Evolutionary conservation across 306 rosid species (phyloP).

Genomic region (Styphnolobium japonicum): DNA sequence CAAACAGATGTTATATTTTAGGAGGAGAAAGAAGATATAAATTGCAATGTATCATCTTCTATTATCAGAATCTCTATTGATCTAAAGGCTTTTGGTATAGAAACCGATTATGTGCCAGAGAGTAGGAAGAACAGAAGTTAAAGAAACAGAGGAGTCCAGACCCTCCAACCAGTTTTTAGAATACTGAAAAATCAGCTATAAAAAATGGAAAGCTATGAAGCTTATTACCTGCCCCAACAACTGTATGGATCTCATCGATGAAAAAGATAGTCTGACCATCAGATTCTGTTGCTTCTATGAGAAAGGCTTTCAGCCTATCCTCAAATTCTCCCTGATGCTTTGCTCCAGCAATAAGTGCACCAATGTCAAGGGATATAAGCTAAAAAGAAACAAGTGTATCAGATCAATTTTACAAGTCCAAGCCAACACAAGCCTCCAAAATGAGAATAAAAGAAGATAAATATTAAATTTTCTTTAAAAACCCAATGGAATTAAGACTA

Average conservation of each 20-base stretch:
- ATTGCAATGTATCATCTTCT: neutral
- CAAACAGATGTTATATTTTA: neutral
- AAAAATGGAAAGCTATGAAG: constrained; percentile 15
- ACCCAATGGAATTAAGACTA: neutral
- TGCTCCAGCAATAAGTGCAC: constrained; percentile 96
- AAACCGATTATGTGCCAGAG: too few relatives aligned
- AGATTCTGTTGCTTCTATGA: constrained; percentile 95
- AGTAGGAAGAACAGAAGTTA: neutral
- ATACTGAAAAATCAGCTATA: neutral
- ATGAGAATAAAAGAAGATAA: neutral
- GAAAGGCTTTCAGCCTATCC: constrained; percentile 97
- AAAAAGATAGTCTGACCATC: constrained; percentile 93
- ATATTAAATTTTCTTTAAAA: neutral
- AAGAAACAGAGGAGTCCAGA: neutral
- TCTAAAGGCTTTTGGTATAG: neutral
- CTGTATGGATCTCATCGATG: constrained; percentile 96
- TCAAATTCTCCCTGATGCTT: constrained; percentile 96
- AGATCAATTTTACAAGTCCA: constrained; percentile 24
- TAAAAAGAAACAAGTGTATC: constrained; percentile 31
- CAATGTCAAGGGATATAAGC: constrained; percentile 99
- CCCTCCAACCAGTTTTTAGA: neutral
- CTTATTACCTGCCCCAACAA: constrained; percentile 91
- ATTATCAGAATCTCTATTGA: neutral
- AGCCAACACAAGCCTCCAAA: neutral
- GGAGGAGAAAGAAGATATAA: neutral